Base-by-base conservation (phyloP, 208 protist genomes). In the Tetramitus jugosus region DNA sequence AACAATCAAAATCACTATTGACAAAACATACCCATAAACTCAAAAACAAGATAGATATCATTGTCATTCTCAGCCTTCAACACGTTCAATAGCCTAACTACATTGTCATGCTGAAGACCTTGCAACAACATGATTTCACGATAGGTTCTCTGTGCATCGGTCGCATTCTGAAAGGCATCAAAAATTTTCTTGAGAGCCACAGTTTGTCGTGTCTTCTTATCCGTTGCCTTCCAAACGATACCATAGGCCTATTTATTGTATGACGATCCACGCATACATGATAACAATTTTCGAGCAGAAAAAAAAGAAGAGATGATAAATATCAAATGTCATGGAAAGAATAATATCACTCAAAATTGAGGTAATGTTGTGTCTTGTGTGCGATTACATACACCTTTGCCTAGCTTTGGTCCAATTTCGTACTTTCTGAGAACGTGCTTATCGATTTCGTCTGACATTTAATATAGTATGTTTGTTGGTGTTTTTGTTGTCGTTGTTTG, bases 41-140 rank as follows among this genome's bases (percentile, higher is more conserved):
- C 95, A 78, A 98, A 98, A 10, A 97, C 92, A 17, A 98, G 85
- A 81, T 98, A 98, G 76, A 98, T 97, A 82, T 98, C 96, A 40
- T 91, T 88, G 77, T 98, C 94, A 81, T 98, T 98, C 67, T 95
- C 89, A 35, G 93, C 94, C 75, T 97, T 97, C 62, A 97, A 88
- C 0, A 98, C 96, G 77, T 98, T 93, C 42, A 95, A 85, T 35
- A 98, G 84, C 76, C 93, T 91, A 74, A 98, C 96, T 64, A 98
- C 95, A 84, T 98, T 98, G 31, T 96, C 94, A 84, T 98, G 96
- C 39, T 91, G 88, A 53, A 98, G 80, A 67, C 91, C 88, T 77
- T 97, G 95, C 29, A 99, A 72, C 84, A 97, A 97, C 92, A 97
- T 96, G 79, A 98, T 96, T 79, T 98, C 94, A 60, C 94, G 92